Conservation (phyloP, 352 stramenopile species). For the Phytopythium delawarense region DNA sequence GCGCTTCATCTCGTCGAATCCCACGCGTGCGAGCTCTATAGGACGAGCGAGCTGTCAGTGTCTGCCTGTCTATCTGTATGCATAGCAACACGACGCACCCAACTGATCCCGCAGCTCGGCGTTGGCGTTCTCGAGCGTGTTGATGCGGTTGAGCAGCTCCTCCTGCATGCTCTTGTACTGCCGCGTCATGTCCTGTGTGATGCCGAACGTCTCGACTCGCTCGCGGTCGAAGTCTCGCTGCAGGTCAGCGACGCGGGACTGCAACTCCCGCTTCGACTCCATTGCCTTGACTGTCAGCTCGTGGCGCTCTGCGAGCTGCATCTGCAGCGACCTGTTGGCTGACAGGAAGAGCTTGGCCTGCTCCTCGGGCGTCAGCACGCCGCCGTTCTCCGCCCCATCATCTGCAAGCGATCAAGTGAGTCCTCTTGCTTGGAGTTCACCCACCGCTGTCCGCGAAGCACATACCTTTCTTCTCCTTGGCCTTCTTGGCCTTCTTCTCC, state of each 20-base stretch:
- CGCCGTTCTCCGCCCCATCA: conserved; percentile 68
- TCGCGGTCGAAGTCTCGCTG: conserved; percentile 87
- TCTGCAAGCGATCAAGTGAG: conserved; percentile 22
- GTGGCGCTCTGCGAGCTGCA: conserved; percentile 85
- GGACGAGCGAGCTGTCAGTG: background rate
- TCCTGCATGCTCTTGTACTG: conserved; percentile 98
- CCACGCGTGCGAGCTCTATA: conserved; percentile 75
- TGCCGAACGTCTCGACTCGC: conserved; percentile 87
- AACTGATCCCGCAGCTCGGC: conserved; percentile 90
- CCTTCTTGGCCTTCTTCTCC: conserved; percentile 71
- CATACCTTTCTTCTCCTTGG: conserved; percentile 72
- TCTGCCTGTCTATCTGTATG: no score
- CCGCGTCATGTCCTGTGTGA: conserved; percentile 94
- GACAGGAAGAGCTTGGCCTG: conserved; percentile 84
- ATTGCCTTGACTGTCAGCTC: conserved; percentile 84
- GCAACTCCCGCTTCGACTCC: conserved; percentile 86
- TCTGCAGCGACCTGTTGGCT: conserved; percentile 83
- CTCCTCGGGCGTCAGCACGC: conserved; percentile 71
- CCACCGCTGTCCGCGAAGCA: background rate
- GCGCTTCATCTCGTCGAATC: conserved; percentile 88
- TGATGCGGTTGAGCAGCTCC: conserved; percentile 85
- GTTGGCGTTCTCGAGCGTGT: conserved; percentile 89
- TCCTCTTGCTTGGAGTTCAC: background rate
- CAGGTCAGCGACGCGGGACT: conserved; percentile 74
- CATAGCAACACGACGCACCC: conserved; percentile 19